Evolutionary conservation across 2,329 filamentous ascomycete species (phyloP).

Genomic region (Botrytis hyacinthi): DNA sequence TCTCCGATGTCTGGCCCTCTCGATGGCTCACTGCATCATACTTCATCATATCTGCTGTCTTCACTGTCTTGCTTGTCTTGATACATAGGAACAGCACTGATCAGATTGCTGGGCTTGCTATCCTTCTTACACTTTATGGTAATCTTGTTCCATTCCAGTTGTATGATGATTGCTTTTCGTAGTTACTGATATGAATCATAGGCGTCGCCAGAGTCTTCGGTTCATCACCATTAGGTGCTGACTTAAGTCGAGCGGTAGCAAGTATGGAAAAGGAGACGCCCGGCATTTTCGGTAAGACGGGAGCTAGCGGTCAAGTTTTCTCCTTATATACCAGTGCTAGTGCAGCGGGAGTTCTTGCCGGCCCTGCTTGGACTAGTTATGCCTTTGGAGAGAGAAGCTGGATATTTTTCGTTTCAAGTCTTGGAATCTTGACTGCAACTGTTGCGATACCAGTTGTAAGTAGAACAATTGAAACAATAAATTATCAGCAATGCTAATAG

Average conservation of each 20-base stretch:
- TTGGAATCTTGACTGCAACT: conserved; percentile 23
- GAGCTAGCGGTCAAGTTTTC: conserved; percentile 24
- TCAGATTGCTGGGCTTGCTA: conserved; percentile 64
- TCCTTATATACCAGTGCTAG: conserved; percentile 23
- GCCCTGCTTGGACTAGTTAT: conserved; percentile 22
- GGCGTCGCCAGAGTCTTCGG: conserved; percentile 22
- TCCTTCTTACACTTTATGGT: conserved; percentile 59
- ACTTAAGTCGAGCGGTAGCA: conserved; percentile 22
- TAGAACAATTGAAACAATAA: not conserved
- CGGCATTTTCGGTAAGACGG: conserved; percentile 20
- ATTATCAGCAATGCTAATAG: not conserved
- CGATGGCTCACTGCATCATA: conserved; percentile 58
- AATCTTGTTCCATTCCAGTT: not conserved
- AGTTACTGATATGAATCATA: not conserved
- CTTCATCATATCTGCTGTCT: conserved; percentile 55
- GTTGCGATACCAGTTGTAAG: conserved; percentile 18
- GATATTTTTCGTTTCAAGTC: conserved; percentile 20
- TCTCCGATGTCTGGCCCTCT: conserved; percentile 53
- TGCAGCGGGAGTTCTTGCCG: conserved; percentile 24
- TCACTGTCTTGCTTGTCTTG: conserved; percentile 62
- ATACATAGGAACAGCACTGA: conserved; percentile 54
- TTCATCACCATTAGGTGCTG: conserved; percentile 21
- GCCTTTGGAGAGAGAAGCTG: conserved; percentile 21
- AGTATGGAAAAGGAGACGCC: conserved; percentile 21
- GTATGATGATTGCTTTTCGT: not conserved